These are phyloP conservation scores for Diplodia sapinea DNA, from an alignment of 2,329 filamentous ascomycete genomes.

Conservation along the genomic window DNA sequence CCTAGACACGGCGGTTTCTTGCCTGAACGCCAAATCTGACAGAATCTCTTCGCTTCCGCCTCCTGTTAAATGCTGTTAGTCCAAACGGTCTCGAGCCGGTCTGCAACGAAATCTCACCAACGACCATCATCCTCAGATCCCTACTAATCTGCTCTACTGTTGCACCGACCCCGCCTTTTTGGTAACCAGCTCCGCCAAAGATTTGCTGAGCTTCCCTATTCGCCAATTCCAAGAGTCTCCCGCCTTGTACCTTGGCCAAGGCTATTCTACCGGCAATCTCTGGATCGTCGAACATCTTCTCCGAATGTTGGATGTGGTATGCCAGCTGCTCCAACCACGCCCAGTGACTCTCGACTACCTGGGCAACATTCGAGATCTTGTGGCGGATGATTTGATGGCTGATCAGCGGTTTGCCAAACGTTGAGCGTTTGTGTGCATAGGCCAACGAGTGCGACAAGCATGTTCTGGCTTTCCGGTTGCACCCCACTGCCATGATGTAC, in stretches of 20 bases:
- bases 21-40: conserved; percentile 58
- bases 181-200: conserved; percentile 60
- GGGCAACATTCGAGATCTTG: conserved; percentile 65
- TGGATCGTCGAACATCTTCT: conserved; percentile 48
- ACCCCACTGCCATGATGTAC: conserved; percentile 62
- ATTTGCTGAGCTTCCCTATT: conserved; percentile 62
- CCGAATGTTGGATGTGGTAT: conserved; percentile 57
- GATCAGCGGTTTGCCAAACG: conserved; percentile 65
- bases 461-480: conserved; percentile 63
- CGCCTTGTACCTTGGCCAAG: conserved; percentile 57
- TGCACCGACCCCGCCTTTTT: conserved; percentile 55
- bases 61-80: conserved; percentile 35
- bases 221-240: conserved; percentile 57
- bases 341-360: conserved; percentile 66
- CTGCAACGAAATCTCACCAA: neutral
- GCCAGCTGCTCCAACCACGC: conserved; percentile 68
- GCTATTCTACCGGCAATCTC: conserved; percentile 49
- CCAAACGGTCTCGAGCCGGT: neutral
- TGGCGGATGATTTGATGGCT: conserved; percentile 64
- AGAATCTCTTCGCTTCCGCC: conserved; percentile 63
- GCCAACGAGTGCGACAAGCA: conserved; percentile 60
- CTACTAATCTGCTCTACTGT: conserved; percentile 61
- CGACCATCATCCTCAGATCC: conserved; percentile 59
- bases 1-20: conserved; percentile 51
- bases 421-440: conserved; percentile 60